Conservation (phyloP, 148 eudicot genomes). For the Silene uniflora region DNA sequence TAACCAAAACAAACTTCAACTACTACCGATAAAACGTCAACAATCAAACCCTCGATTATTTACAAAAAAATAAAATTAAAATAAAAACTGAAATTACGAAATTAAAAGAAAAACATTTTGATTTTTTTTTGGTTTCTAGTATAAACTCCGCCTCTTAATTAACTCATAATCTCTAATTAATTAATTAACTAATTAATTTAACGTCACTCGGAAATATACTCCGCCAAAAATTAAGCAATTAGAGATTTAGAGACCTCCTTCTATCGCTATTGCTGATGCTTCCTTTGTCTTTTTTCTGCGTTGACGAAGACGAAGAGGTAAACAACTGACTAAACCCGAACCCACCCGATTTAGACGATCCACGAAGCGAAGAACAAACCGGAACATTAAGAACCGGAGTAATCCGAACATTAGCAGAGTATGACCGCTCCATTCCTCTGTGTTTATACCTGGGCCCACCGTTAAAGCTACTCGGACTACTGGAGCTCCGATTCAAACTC, state of each 20-base stretch:
- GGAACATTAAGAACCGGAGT: conserved; percentile 89
- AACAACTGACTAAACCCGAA: conserved; percentile 50
- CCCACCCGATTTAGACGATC: conserved; percentile 56
- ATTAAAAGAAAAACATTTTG: not conserved
- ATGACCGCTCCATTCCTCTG: conserved; percentile 71
- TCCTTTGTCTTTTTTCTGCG: conserved; percentile 33
- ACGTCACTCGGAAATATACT: not conserved
- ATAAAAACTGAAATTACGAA: not conserved
- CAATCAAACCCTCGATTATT: conserved; percentile 1
- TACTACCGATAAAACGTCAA: not conserved
- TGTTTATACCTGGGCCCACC: conserved; percentile 57
- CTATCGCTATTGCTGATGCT: not conserved
- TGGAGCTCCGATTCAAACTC: conserved; percentile 68
- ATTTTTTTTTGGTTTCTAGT: no score
- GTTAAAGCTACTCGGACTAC: conserved; percentile 80
- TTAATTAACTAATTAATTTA: not conserved
- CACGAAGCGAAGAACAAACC: conserved; percentile 66
- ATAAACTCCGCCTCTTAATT: no score
- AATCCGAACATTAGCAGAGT: conserved; percentile 66
- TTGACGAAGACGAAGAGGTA: conserved; percentile 46
- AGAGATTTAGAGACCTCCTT: not conserved
- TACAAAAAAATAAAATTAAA: not conserved
- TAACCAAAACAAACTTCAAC: not conserved
- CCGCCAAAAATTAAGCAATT: not conserved
- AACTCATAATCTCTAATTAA: not conserved